Evolutionary conservation across 805 yeast species (phyloP), one percentile per base, ranked within the genome.

Genomic region (Yarrowia divulgata): DNA sequence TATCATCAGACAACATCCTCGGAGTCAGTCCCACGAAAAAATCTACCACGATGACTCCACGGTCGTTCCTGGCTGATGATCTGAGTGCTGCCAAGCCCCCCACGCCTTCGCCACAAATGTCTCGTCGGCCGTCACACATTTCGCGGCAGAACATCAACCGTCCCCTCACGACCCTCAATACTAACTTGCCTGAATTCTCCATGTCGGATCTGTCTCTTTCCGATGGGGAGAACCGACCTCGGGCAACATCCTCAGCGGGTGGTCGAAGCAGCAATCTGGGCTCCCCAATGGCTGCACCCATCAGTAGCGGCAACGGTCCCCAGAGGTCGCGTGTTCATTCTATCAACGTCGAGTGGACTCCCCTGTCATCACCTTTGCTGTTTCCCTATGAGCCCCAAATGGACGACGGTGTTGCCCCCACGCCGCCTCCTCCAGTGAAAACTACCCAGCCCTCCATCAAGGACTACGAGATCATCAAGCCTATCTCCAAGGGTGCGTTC

Each of bases 401-500:
- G 45, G 62, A 66, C 18, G 69, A 50, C 18, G 42, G 67, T 1
- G 88, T 95, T 46, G 85, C 90, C 1, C 89, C 94, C 0, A 85
- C 87, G 48, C 85, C 90, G 1, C 88, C 94, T 0, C 85, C 87
- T 12, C 83, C 89, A 1, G 84, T 88, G 6, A 85, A 86, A 71
- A 84, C 90, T 0, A 75, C 84, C 0, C 79, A 83, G 3, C 95
- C 96, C 0, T 88, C 91, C 1, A 92, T 94, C 39, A 85, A 84
- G 70, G 98, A 96, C 77, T 95, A 93, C 78, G 97, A 92, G 74
- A 86, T 95, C 39, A 81, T 95, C 69, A 92, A 93, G 76, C 97
- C 99, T 0, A 92, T 95, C 66, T 91, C 97, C 75, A 91, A 92
- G 75, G 99, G 99, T 50, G 99, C 99, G 0, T 95, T 93, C 82